Conservation (phyloP, 192 early-diverging fungal genomes). For the Backusella luteola region DNA sequence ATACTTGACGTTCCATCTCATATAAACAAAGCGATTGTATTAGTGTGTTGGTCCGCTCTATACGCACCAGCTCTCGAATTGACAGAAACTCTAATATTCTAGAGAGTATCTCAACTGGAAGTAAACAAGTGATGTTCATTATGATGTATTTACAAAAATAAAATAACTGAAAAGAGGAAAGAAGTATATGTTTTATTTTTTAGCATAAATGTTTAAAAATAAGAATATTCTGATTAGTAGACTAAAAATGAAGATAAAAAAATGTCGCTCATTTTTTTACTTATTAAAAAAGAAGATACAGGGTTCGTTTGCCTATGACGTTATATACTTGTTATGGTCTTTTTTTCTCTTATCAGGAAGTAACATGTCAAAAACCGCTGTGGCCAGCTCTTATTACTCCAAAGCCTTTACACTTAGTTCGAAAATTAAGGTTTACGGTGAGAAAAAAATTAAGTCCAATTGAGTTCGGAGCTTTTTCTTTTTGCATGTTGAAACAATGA, state of each 20-base stretch:
- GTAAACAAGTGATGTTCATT: neutral
- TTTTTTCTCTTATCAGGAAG: neutral
- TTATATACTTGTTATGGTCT: neutral
- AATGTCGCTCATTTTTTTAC: too few species aligned
- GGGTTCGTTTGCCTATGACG: neutral
- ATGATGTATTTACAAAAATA: neutral
- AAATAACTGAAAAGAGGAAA: neutral
- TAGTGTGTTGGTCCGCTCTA: conserved; percentile 15
- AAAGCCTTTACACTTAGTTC: neutral
- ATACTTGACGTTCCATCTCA: conserved; percentile 9
- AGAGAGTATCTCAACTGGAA: conserved; percentile 21
- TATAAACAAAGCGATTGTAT: conserved; percentile 18
- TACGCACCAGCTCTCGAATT: conserved; percentile 19
- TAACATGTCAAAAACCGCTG: neutral
- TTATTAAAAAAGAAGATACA: too few species aligned
- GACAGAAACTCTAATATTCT: conserved; percentile 9
- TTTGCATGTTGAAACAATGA: neutral
- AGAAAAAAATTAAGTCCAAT: neutral
- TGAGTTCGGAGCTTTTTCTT: neutral
- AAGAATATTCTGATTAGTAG: neutral
- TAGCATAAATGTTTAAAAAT: conserved; percentile 1
- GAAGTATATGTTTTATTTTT: neutral
- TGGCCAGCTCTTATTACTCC: neutral
- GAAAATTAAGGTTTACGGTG: neutral
- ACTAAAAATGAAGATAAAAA: neutral